Evolutionary conservation across 1,139 yeast genomes (phyloP).

Genomic region (Yamadazyma atlantica): DNA sequence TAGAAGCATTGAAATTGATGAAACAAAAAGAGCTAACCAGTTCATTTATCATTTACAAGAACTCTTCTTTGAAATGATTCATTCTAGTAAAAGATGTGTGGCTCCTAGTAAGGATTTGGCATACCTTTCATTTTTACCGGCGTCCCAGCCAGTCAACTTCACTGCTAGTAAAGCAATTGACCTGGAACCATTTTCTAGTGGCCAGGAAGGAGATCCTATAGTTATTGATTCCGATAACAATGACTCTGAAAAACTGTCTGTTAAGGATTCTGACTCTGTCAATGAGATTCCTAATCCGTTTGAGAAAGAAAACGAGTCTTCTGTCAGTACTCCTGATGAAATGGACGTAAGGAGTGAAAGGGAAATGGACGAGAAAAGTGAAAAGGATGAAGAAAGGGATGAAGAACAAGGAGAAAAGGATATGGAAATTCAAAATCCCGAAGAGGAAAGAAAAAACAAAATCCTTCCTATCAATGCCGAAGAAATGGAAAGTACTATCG

Average conservation of each 20-base stretch:
- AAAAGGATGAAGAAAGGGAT: no score
- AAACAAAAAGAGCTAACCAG: slow-evolving; percentile 77
- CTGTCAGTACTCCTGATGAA: background rate
- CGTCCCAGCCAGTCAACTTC: slow-evolving; percentile 65
- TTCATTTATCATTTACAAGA: slow-evolving; percentile 71
- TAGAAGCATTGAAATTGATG: slow-evolving; percentile 67
- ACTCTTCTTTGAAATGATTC: slow-evolving; percentile 69
- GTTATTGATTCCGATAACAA: slow-evolving; percentile 13
- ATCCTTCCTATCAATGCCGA: slow-evolving; percentile 52
- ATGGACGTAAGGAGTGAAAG: no score
- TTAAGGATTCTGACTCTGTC: slow-evolving; percentile 9
- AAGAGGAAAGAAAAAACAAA: slow-evolving; percentile 11
- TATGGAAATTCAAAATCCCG: background rate
- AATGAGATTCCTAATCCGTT: slow-evolving; percentile 7
- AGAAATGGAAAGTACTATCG: slow-evolving; percentile 70
- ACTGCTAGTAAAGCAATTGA: slow-evolving; percentile 12
- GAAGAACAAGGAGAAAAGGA: no score
- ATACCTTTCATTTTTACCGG: slow-evolving; percentile 80
- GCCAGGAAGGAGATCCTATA: slow-evolving; percentile 10
- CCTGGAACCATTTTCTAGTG: slow-evolving; percentile 9
- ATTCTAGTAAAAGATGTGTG: slow-evolving; percentile 61
- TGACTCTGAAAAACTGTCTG: no score
- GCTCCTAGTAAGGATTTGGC: slow-evolving; percentile 85
- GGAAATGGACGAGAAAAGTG: no score
- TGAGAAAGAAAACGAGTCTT: background rate